Evolutionary conservation across 2,329 filamentous ascomycete species (phyloP).

Genomic region (Alternaria brassicae): DNA sequence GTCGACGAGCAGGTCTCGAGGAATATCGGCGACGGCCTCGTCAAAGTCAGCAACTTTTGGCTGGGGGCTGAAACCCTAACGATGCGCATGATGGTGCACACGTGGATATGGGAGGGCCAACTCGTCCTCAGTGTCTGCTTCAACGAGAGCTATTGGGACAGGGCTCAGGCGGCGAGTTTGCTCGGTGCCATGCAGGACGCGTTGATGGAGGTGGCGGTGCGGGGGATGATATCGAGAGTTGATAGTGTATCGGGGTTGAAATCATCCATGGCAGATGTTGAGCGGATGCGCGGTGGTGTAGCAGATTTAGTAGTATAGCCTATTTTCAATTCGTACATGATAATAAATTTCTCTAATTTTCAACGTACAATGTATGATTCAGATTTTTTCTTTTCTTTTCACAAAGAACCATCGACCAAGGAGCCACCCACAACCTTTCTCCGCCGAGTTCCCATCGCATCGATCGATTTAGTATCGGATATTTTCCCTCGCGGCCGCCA

Average conservation of each 20-base stretch:
- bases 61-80: conserved; percentile 31
- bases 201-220: conserved; percentile 22
- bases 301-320: not conserved
- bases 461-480: no score
- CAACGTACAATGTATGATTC: no score
- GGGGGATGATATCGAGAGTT: not conserved
- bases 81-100: conserved; percentile 36
- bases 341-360: no score
- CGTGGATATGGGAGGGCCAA: conserved; percentile 30
- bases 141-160: conserved; percentile 34
- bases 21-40: conserved; percentile 20
- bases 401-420: no score
- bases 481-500: no score
- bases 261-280: not conserved
- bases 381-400: no score
- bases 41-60: conserved; percentile 33
- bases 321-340: no score
- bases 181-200: conserved; percentile 23
- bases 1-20: conserved; percentile 29
- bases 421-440: no score
- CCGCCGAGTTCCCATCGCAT: no score
- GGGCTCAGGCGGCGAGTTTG: conserved; percentile 18
- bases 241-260: not conserved
- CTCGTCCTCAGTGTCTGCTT: conserved; percentile 30
- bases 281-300: not conserved